A percentile compares a stretch with the other conserved stretches of the same genome.
These are phyloP conservation scores for Hemerocallis citrina DNA, from an alignment of 106 monocot genomes.

Conservation along the genomic window DNA sequence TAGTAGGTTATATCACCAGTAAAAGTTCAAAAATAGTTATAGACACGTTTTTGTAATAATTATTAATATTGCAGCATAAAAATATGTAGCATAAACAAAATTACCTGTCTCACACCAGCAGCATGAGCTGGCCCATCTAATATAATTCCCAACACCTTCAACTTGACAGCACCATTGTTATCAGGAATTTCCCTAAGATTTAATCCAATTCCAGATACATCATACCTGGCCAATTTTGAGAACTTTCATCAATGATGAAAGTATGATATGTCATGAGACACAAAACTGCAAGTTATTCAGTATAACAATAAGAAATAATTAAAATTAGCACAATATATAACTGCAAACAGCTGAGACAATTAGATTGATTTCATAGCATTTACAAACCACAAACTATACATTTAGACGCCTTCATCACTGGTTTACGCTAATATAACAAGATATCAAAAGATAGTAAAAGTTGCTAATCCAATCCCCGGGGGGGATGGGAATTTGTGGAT, in stretches of 20 bases:
- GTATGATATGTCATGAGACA: constrained; percentile 7
- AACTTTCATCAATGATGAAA: constrained; percentile 58
- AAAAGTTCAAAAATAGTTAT: background rate
- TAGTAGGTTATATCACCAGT: background rate
- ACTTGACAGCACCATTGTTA: constrained; percentile 57
- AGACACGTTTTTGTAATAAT: too few relatives aligned
- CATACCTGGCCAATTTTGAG: constrained; percentile 94
- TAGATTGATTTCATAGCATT: background rate
- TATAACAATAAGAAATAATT: background rate
- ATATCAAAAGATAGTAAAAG: background rate
- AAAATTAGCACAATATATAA: background rate
- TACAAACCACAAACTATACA: background rate
- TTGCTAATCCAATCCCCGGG: too few relatives aligned
- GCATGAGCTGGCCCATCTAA: constrained; percentile 91
- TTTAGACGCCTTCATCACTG: background rate
- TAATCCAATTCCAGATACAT: constrained; percentile 86
- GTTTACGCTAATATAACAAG: background rate
- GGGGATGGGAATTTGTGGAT: background rate
- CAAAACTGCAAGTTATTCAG: constrained; percentile 6
- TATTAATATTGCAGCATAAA: background rate
- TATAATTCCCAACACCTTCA: constrained; percentile 83
- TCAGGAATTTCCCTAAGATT: constrained; percentile 91
- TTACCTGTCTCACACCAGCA: constrained; percentile 90
- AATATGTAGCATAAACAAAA: too few relatives aligned
- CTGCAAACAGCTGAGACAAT: background rate